Evolutionary conservation across 345 rosid species (phyloP).

Genomic region (Trapa bicornis): DNA sequence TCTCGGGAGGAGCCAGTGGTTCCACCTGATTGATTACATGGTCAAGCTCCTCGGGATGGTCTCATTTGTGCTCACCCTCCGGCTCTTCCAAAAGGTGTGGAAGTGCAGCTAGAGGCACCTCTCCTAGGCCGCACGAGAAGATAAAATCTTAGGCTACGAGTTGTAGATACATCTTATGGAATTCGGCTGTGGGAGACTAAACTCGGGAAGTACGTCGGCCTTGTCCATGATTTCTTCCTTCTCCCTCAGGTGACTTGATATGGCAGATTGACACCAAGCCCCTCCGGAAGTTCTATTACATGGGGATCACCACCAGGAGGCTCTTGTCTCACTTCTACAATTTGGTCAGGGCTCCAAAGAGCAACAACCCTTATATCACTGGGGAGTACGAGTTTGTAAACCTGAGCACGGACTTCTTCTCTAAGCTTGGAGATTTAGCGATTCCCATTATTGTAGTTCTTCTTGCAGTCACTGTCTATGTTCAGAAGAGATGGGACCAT

Average conservation of each 20-base stretch:
- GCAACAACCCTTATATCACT: conserved; percentile 53
- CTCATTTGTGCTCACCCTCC: conserved; percentile 52
- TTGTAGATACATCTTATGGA: conserved; percentile 16
- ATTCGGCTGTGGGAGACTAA: conserved; percentile 45
- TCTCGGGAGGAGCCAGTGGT: conserved; percentile 57
- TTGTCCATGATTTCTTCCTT: conserved; percentile 76
- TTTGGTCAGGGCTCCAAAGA: conserved; percentile 31
- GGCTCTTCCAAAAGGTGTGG: conserved; percentile 83
- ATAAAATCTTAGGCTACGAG: conserved; percentile 31
- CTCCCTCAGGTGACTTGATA: conserved; percentile 70
- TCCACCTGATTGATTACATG: conserved; percentile 49
- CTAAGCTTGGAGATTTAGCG: conserved; percentile 60
- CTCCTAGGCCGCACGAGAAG: conserved; percentile 34
- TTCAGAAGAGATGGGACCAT: conserved; percentile 75
- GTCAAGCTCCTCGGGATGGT: conserved; percentile 69
- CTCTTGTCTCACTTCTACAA: conserved; percentile 76
- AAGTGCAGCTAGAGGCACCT: conserved; percentile 53
- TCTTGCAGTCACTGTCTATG: conserved; percentile 39
- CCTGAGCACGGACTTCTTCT: conserved; percentile 56
- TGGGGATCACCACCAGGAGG: conserved; percentile 55
- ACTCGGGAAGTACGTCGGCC: conserved; percentile 75
- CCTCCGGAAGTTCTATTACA: conserved; percentile 44
- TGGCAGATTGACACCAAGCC: conserved; percentile 68
- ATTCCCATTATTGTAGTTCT: conserved; percentile 52
- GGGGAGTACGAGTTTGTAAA: conserved; percentile 63